phyloP scores from a whole-genome alignment of 208 protist genomes.

The Herpetomonas samuelpessoai region DNA sequence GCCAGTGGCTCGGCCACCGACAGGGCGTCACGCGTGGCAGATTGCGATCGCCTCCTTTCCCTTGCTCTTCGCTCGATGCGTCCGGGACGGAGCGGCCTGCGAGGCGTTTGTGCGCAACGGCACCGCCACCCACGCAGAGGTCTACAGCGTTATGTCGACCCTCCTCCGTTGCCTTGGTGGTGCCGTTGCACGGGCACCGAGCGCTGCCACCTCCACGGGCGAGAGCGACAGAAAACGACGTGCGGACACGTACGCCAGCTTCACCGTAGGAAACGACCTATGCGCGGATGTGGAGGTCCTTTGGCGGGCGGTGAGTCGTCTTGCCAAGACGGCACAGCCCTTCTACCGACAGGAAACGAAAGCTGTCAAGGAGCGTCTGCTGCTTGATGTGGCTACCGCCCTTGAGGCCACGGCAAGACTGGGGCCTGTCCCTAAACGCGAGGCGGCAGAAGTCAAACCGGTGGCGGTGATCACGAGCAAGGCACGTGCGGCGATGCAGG shows the following conservation, averaged over 20 bases:
- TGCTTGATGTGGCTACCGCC: constrained; percentile 28
- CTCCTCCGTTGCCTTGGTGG: constrained; percentile 18
- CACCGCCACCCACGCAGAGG: constrained; percentile 20
- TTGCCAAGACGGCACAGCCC: constrained; percentile 33
- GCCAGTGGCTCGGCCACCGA: constrained; percentile 7
- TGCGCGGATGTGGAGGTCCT: constrained; percentile 18
- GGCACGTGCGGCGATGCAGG: constrained; percentile 24
- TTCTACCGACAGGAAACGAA: constrained; percentile 26
- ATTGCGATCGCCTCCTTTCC: constrained; percentile 25
- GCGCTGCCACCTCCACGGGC: neutral
- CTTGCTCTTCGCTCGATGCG: constrained; percentile 39
- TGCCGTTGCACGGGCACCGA: neutral
- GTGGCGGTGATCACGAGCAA: constrained; percentile 10
- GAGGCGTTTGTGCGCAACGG: constrained; percentile 35
- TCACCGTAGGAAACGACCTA: no score
- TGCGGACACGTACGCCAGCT: no score
- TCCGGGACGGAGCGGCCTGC: constrained; percentile 40
- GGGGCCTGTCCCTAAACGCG: neutral
- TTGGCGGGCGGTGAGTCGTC: constrained; percentile 46
- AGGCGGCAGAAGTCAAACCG: neutral
- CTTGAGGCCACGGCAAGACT: constrained; percentile 6
- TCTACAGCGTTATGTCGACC: constrained; percentile 15
- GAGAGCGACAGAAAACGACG: no score
- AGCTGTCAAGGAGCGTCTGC: constrained; percentile 33
- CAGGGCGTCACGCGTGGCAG: constrained; percentile 18